Conservation (phyloP, 2,329 filamentous ascomycete genomes). For the Penicillium sp. region DNA sequence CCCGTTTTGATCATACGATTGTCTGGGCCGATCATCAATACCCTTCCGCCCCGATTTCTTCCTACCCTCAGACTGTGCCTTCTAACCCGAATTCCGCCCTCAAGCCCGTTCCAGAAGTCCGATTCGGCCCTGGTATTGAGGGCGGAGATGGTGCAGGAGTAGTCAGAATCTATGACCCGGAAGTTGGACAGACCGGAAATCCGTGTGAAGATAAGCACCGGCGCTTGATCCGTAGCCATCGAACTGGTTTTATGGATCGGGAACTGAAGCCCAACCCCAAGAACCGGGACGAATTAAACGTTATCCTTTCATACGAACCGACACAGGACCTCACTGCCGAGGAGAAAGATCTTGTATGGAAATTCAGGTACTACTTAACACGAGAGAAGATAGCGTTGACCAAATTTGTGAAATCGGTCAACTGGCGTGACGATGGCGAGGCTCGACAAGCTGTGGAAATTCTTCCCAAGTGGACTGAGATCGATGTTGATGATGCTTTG, state of each 20-base stretch:
- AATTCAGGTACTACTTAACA: conserved; percentile 91
- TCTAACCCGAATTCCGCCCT: conserved; percentile 69
- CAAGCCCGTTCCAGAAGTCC: conserved; percentile 83
- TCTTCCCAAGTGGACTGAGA: conserved; percentile 89
- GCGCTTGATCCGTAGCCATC: conserved; percentile 83
- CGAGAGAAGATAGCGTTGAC: conserved; percentile 89
- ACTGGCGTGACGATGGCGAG: conserved; percentile 85
- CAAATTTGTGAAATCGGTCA: conserved; percentile 97
- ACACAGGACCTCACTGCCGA: conserved; percentile 84
- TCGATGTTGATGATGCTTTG: conserved; percentile 93
- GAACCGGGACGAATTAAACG: conserved; percentile 88
- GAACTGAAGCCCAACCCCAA: conserved; percentile 96
- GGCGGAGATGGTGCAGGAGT: conserved; percentile 60
- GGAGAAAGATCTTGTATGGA: conserved; percentile 96
- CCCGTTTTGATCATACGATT: conserved; percentile 91
- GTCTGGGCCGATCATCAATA: conserved; percentile 96
- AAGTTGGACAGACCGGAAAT: conserved; percentile 85
- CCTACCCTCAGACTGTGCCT: conserved; percentile 63
- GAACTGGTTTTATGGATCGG: conserved; percentile 91
- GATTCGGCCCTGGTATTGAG: conserved; percentile 86
- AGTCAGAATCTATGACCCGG: conserved; percentile 88
- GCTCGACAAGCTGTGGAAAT: conserved; percentile 86
- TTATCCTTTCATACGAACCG: conserved; percentile 87
- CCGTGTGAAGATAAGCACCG: conserved; percentile 95
- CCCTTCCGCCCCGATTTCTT: conserved; percentile 76